phyloP scores from a whole-genome alignment of 1,139 yeast species.

The Geotrichum australiense region DNA sequence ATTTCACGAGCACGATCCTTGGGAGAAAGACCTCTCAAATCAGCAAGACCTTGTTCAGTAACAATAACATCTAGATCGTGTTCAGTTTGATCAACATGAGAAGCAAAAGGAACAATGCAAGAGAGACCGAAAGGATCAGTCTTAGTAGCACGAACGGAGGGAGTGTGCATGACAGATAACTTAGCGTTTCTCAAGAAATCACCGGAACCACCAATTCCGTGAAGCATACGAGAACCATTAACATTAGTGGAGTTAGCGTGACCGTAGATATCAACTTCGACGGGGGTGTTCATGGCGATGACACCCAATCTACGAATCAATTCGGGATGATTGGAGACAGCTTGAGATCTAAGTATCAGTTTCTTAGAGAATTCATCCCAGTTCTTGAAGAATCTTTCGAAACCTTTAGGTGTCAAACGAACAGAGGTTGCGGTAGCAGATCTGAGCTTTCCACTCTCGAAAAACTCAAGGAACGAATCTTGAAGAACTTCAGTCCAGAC shows the following conservation, averaged over 20 bases:
- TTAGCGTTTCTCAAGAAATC: conserved; percentile 96
- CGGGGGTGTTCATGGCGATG: conserved; percentile 99
- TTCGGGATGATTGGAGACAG: conserved; percentile 93
- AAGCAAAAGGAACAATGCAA: conserved; percentile 93
- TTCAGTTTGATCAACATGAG: conserved; percentile 97
- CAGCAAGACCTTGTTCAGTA: conserved; percentile 96
- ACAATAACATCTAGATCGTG: conserved; percentile 91
- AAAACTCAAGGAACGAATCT: conserved; percentile 92
- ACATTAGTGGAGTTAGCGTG: conserved; percentile 98
- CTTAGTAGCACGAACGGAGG: conserved; percentile 91
- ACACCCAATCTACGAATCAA: conserved; percentile 94
- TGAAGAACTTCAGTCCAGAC: conserved; percentile 99
- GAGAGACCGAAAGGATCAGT: conserved; percentile 91
- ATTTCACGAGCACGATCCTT: conserved; percentile 85
- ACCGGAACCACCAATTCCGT: conserved; percentile 96
- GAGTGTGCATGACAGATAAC: conserved; percentile 95
- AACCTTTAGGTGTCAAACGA: conserved; percentile 86
- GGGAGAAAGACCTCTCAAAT: conserved; percentile 90
- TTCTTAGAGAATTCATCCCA: conserved; percentile 84
- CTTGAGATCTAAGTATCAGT: conserved; percentile 87
- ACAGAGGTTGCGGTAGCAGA: conserved; percentile 94
- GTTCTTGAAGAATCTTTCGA: conserved; percentile 75
- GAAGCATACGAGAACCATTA: conserved; percentile 93
- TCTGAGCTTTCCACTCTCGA: conserved; percentile 86
- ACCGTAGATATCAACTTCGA: conserved; percentile 95